Base-by-base conservation (phyloP, 2,329 filamentous ascomycete species). In the Microdochium nivale region DNA sequence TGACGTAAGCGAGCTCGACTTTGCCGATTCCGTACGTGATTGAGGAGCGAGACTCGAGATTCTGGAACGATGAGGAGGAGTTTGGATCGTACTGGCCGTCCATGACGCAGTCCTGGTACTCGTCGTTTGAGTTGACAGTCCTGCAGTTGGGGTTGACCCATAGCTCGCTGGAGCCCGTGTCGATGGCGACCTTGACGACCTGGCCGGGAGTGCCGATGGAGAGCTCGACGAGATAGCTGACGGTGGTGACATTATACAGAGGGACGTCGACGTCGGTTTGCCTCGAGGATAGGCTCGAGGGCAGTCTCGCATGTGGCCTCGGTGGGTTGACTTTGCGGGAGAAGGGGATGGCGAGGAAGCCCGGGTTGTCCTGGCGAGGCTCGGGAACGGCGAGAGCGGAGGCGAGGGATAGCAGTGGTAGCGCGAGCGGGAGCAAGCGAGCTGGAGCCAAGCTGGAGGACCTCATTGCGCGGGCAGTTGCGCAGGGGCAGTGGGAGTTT, bases 21-120 rank as follows among this genome's bases (percentile, higher is more conserved):
- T 56, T 23, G 21, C 65, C 65, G 49, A 63, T 65, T 48, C 65
- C 62, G 52, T 67, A 65, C 40, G 54, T 56, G 33, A 65, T 61
- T 37, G 53, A 37, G 44, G 55, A 60, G 14, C 49, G 50, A 8
- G 49, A 23, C 8, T 53, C 33, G 5, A 59, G 56, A 25, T 54
- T 49, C 3, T 49, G 47, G 19, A 56, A 50, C 3, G 63, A 60
- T 14, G 55, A 57, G 2, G 65, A 68, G 30, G 54, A 53, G 16
- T 19, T 25, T 3, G 59, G 55, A 21, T 58, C 51, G 46, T 43
- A 49, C n/a, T 47, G 25, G 43, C 50, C 50, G 21, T 48, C 24
- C 2, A 2, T 23, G 25, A 48, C 25, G 23, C 50, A 51, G 27
- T 48, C 33, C 21, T 48, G 19, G 40, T 24, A 37, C 24, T 25